Evolutionary conservation across 768 basidiomycete genomes (phyloP).

Genomic region (Coprinellus micaceus): DNA sequence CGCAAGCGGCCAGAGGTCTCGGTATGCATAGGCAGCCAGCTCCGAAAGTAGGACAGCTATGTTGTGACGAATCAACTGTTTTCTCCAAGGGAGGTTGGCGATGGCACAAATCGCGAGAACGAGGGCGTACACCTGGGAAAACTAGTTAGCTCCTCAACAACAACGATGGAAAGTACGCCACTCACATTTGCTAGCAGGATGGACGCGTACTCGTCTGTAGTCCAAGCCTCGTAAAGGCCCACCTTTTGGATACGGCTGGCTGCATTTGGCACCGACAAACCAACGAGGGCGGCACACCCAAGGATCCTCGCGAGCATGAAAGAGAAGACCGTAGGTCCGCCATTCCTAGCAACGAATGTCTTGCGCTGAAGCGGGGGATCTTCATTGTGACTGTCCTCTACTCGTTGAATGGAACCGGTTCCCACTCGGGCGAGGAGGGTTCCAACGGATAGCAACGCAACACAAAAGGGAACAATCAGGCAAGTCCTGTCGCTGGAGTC

Average conservation of each 20-base stretch:
- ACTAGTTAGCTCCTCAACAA: neutral
- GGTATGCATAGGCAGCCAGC: constrained; percentile 45
- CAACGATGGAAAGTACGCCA: neutral
- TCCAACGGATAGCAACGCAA: too few species aligned
- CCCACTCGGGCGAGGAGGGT: too few species aligned
- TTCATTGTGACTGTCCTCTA: neutral
- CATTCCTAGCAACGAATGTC: neutral
- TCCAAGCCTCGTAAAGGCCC: neutral
- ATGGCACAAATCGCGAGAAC: constrained; percentile 5
- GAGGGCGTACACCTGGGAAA: constrained; percentile 13
- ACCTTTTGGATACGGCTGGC: neutral
- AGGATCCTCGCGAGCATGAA: neutral
- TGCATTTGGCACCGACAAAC: neutral
- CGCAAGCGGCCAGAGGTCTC: constrained; percentile 53
- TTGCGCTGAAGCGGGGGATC: neutral
- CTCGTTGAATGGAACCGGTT: neutral
- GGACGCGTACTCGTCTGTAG: neutral
- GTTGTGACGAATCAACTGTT: constrained; percentile 3
- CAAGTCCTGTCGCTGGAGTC: too few species aligned
- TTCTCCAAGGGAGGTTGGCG: neutral
- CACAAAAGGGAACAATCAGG: too few species aligned
- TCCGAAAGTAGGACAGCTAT: constrained; percentile 30
- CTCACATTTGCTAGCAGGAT: neutral
- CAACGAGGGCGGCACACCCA: neutral
- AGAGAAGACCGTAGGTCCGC: neutral